phyloP scores from a whole-genome alignment of 163 green algal species.

The Scenedesmus sp. region DNA sequence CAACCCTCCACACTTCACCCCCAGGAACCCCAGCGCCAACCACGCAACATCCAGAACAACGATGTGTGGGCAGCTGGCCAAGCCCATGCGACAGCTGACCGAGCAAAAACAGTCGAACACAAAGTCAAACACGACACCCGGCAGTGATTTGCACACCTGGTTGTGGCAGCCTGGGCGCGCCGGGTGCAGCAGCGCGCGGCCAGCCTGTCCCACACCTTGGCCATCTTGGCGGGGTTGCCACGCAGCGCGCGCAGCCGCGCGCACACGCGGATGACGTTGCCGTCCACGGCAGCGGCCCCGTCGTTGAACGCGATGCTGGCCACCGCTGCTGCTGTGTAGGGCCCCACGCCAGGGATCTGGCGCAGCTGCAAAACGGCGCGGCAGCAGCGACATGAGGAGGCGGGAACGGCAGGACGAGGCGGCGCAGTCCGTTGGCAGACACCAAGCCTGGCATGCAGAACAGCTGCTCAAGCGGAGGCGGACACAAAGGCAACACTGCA shows the following conservation, averaged over 20 bases:
- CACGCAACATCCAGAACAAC: too few species aligned
- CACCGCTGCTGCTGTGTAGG: conserved; percentile 85
- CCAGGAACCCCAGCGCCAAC: too few species aligned
- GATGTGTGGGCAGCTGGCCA: too few species aligned
- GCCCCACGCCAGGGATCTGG: conserved; percentile 84
- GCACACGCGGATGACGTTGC: conserved; percentile 96
- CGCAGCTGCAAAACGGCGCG: conserved; percentile 67
- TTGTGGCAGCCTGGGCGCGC: conserved; percentile 93
- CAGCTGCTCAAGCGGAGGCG: background rate
- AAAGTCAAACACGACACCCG: background rate
- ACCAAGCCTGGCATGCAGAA: too few species aligned
- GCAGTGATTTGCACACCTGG: conserved; percentile 64
- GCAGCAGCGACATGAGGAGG: conserved; percentile 15
- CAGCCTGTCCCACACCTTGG: conserved; percentile 57
- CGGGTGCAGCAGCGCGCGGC: conserved; percentile 77
- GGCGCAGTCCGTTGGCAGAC: too few species aligned
- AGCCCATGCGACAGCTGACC: too few species aligned
- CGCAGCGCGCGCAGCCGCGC: conserved; percentile 78
- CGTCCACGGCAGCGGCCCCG: conserved; percentile 88
- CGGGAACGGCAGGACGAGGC: too few species aligned
- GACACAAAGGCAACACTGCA: too few species aligned
- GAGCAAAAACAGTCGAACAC: background rate
- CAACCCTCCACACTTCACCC: too few species aligned
- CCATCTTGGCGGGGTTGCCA: conserved; percentile 70
- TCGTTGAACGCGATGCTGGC: conserved; percentile 90